Evolutionary conservation across 805 yeast genomes (phyloP), one percentile per base, ranked within the genome.

Genomic region (Ogataea trehalophila): DNA sequence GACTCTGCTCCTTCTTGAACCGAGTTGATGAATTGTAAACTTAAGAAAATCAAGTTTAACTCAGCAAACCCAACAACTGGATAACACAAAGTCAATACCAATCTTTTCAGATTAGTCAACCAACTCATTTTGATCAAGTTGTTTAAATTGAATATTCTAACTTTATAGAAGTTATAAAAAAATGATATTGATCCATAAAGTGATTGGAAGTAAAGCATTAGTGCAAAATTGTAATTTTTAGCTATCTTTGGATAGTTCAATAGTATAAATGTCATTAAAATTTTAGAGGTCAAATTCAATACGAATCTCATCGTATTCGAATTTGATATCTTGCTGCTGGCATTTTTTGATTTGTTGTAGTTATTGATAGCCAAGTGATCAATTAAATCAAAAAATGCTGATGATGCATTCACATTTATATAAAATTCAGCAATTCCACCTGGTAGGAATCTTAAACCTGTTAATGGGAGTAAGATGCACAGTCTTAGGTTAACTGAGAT

Each of bases 351-450:
- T 26, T 26, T 26, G 31, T 26, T 26, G 31, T 26, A 26, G 9
- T 11, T 26, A 13, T 60, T 57, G 15, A 62, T 50, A 3, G 51
- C 26, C 5, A 53, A 2, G 39, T 57, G 57, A 14, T 53, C 55
- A 20, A 62, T 46, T 3, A 48, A 31, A 36, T 65, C 69, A 4
- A 57, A 23, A 6, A 49, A 16, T 2, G 52, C 39, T 16, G 56
- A 38, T 2, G 36, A 23, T 3, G 46, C 33, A 31, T 57, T 55
- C 5, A 59, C 53, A 6, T 47, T 15, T 5, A 64, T 33, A 44
- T 81, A 76, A 64, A 81, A 84, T 53, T 79, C 85, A 40, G 87
- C 86, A 13, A 85, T 79, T 0, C 88, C 90, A 6, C 84, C 88
- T 1, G 89, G 85, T 18, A 84, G 62, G 53, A 81, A 84, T 52